Evolutionary conservation across 148 eudicot species (phyloP).

Genomic region (Chenopodium suecicum): DNA sequence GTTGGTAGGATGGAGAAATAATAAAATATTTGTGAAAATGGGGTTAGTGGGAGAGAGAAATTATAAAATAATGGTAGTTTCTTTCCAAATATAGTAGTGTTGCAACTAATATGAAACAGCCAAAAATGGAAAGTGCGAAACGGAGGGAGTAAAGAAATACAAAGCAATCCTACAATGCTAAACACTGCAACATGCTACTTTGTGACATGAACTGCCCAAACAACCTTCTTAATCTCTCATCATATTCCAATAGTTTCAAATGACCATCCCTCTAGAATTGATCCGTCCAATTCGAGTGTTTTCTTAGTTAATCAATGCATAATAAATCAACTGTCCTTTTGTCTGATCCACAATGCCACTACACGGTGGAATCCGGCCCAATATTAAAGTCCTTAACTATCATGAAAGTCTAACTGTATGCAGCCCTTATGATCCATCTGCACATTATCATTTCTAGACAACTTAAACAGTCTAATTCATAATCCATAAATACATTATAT

Average conservation of each 20-base stretch:
- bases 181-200: neutral
- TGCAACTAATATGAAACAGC: too few relatives aligned
- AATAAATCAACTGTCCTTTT: neutral
- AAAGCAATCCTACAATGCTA: neutral
- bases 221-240: neutral
- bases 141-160: neutral
- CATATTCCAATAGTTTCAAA: neutral
- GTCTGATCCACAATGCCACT: neutral
- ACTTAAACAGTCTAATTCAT: neutral
- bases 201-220: neutral
- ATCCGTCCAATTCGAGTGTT: neutral
- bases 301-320: neutral
- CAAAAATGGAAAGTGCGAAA: too few relatives aligned
- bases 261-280: neutral
- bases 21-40: too few relatives aligned
- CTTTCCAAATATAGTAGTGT: too few relatives aligned
- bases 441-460: neutral
- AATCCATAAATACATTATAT: neutral
- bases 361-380: neutral
- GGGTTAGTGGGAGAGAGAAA: too few relatives aligned
- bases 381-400: neutral
- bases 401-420: neutral
- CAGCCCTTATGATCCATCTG: neutral
- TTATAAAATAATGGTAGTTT: too few relatives aligned
- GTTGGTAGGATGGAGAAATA: too few relatives aligned